Evolutionary conservation across 2,329 filamentous ascomycete species (phyloP).

Genomic region (Neoscytalidium dimidiatum): DNA sequence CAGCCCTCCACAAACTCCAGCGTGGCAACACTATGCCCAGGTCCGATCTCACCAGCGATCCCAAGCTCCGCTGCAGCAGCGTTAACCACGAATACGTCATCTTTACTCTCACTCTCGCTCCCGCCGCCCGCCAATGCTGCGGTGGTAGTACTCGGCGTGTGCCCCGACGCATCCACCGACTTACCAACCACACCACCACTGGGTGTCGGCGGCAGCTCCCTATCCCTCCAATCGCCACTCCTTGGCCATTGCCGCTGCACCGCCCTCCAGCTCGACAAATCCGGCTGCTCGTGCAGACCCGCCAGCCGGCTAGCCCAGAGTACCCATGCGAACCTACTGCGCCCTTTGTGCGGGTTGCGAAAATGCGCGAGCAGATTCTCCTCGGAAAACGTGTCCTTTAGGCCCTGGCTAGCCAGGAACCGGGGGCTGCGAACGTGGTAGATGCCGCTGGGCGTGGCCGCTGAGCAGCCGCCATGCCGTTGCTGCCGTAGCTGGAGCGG

Average conservation of each 20-base stretch:
- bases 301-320: conserved; percentile 40
- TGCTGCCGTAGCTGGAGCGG: background rate
- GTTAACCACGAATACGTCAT: background rate
- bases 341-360: conserved; percentile 29
- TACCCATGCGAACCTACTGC: conserved; percentile 37
- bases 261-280: background rate
- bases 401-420: conserved; percentile 29
- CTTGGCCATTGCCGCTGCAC: background rate
- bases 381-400: conserved; percentile 37
- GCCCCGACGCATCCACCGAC: background rate
- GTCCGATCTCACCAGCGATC: background rate
- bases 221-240: background rate
- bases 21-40: conserved; percentile 25
- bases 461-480: background rate
- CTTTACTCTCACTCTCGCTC: background rate
- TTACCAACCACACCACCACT: background rate
- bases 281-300: conserved; percentile 18
- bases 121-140: background rate
- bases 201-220: background rate
- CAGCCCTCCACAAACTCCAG: conserved; percentile 40
- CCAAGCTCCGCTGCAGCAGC: background rate
- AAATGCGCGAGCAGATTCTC: conserved; percentile 36
- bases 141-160: background rate
- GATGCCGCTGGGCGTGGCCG: background rate
- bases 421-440: conserved; percentile 25